phyloP scores from a whole-genome alignment of 2,329 filamentous ascomycete species.

The Kalaharituber pfeilii region DNA sequence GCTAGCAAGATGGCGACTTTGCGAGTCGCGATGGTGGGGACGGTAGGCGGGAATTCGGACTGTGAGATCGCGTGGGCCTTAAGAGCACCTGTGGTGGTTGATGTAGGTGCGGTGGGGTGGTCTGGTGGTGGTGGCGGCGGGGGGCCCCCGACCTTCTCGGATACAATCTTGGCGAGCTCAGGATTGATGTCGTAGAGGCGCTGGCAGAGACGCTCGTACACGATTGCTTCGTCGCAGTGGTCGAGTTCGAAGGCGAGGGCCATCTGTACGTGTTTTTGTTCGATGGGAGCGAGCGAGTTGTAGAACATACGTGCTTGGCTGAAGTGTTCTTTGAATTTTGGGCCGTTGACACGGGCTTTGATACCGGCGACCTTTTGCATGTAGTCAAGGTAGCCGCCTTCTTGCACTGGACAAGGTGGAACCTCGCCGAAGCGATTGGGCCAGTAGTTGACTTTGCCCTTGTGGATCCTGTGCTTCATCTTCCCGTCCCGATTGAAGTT shows the following conservation, averaged over 20 bases:
- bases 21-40: constrained; percentile 50
- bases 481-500: constrained; percentile 61
- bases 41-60: constrained; percentile 44
- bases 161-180: constrained; percentile 48
- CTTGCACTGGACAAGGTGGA: constrained; percentile 37
- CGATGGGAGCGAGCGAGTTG: constrained; percentile 52
- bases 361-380: constrained; percentile 48
- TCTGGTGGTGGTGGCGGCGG: constrained; percentile 21
- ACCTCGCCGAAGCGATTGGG: constrained; percentile 50
- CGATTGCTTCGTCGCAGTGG: constrained; percentile 61
- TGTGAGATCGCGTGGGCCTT: constrained; percentile 53
- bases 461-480: constrained; percentile 54
- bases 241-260: constrained; percentile 57
- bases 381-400: constrained; percentile 54
- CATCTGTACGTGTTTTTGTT: constrained; percentile 44
- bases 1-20: constrained; percentile 59
- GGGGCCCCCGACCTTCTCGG: constrained; percentile 49
- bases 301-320: constrained; percentile 69
- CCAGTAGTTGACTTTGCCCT: constrained; percentile 62
- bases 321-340: constrained; percentile 62
- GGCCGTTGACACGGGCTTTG: constrained; percentile 49
- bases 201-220: constrained; percentile 52
- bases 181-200: constrained; percentile 55
- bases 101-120: constrained; percentile 34
- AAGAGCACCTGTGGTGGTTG: constrained; percentile 32